These are phyloP conservation scores for Flueggea neowawraea DNA, from an alignment of 441 rosid genomes.

Conservation along the genomic window DNA sequence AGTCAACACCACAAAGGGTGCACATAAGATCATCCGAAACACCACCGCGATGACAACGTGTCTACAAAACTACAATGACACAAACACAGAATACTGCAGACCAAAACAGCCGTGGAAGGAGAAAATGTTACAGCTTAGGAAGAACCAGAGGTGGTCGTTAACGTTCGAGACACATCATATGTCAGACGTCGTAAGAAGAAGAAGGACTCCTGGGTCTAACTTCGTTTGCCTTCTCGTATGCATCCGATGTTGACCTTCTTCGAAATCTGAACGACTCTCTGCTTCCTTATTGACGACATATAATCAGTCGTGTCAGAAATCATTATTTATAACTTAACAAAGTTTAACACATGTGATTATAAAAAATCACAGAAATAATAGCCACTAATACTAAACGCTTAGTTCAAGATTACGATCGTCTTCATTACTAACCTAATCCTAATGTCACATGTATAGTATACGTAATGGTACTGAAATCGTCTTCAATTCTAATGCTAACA, in stretches of 20 bases:
- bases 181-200: constrained; percentile 83
- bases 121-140: neutral
- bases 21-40: neutral
- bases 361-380: too few species aligned
- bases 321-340: too few species aligned
- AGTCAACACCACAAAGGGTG: too few species aligned
- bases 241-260: constrained; percentile 70
- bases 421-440: too few species aligned
- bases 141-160: neutral
- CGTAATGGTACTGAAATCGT: too few species aligned
- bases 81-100: neutral
- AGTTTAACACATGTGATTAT: too few species aligned
- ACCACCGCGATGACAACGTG: neutral
- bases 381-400: too few species aligned
- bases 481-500: too few species aligned
- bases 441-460: too few species aligned
- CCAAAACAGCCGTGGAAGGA: neutral
- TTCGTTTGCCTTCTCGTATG: constrained; percentile 59
- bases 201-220: constrained; percentile 70
- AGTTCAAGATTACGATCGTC: too few species aligned
- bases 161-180: constrained; percentile 24
- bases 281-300: constrained; percentile 28
- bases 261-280: constrained; percentile 76
- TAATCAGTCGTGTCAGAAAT: too few species aligned
- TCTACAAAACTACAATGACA: neutral